phyloP scores from a whole-genome alignment of 1,284 basidiomycete genomes.

The Coriolopsis trogii region DNA sequence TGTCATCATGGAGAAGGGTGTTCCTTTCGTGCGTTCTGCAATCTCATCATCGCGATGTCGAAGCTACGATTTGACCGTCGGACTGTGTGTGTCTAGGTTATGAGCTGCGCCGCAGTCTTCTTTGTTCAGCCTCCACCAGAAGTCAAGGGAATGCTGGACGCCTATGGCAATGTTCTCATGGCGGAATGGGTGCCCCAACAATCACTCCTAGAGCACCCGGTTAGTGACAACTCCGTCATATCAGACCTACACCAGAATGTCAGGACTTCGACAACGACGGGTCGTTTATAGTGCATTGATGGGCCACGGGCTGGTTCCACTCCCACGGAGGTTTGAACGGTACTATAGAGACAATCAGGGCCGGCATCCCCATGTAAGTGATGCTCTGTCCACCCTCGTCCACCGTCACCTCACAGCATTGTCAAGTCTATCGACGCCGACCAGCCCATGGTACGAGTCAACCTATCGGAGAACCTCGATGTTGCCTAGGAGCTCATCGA shows the following conservation, averaged over 20 bases:
- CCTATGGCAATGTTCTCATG: conserved; percentile 12
- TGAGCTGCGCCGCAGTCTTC: conserved; percentile 10
- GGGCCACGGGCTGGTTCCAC: conserved; percentile 21
- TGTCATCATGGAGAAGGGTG: conserved; percentile 15
- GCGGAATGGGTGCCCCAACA: conserved; percentile 26
- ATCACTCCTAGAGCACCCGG: conserved; percentile 22
- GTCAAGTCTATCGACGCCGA: conserved; percentile 27
- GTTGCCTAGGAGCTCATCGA: conserved; percentile 29
- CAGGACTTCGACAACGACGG: neutral
- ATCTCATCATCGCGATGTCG: too few species aligned
- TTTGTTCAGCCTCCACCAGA: conserved; percentile 5
- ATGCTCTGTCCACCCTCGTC: neutral
- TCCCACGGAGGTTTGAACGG: conserved; percentile 18
- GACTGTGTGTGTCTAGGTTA: neutral
- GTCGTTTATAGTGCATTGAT: neutral
- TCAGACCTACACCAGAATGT: too few species aligned
- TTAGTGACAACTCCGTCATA: too few species aligned
- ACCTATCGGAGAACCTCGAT: conserved; percentile 20
- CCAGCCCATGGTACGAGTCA: conserved; percentile 26
- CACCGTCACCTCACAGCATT: conserved; percentile 20
- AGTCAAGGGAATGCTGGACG: conserved; percentile 9
- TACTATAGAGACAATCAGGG: conserved; percentile 9
- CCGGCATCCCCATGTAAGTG: conserved; percentile 14
- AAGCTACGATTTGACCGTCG: neutral
- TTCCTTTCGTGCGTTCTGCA: conserved; percentile 19